Evolutionary conservation across 805 yeast genomes (phyloP).

Genomic region (Kazachstania taianensis): DNA sequence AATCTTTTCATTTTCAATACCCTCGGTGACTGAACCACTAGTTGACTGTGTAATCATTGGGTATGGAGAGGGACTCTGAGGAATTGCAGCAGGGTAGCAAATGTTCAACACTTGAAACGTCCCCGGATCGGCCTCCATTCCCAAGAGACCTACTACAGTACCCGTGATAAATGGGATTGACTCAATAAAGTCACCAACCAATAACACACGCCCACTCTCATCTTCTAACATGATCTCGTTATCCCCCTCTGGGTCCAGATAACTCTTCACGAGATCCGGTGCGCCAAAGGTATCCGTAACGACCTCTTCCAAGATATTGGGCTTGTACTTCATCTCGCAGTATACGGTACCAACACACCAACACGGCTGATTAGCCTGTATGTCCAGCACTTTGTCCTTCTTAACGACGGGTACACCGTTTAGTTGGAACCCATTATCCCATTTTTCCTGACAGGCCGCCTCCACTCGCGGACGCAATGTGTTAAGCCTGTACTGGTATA

Average conservation of each 20-base stretch:
- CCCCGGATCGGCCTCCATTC: constrained; percentile 78
- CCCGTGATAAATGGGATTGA: constrained; percentile 72
- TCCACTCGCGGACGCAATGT: constrained; percentile 38
- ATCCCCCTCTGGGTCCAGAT: constrained; percentile 41
- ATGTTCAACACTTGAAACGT: constrained; percentile 76
- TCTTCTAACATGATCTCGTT: constrained; percentile 76
- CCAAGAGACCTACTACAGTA: constrained; percentile 73
- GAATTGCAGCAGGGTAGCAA: constrained; percentile 55
- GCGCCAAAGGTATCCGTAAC: constrained; percentile 40
- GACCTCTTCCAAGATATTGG: constrained; percentile 77
- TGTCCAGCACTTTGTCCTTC: constrained; percentile 35
- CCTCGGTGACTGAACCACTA: constrained; percentile 2
- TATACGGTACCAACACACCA: constrained; percentile 86
- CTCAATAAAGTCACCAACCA: constrained; percentile 52
- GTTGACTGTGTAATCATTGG: constrained; percentile 4
- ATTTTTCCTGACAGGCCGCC: constrained; percentile 38
- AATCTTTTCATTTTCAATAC: constrained; percentile 31
- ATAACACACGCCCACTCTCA: constrained; percentile 76
- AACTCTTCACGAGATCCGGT: constrained; percentile 35
- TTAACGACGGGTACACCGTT: constrained; percentile 30
- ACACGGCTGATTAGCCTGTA: constrained; percentile 38
- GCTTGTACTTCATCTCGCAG: constrained; percentile 74
- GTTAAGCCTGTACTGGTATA: constrained; percentile 45
- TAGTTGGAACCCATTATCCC: constrained; percentile 42
- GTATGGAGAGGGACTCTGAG: constrained; percentile 36